A percentile compares a stretch with the other conserved stretches of the same genome.
Conservation (phyloP, 2,329 filamentous ascomycete species). For the Paraconiothyrium brasiliense region DNA sequence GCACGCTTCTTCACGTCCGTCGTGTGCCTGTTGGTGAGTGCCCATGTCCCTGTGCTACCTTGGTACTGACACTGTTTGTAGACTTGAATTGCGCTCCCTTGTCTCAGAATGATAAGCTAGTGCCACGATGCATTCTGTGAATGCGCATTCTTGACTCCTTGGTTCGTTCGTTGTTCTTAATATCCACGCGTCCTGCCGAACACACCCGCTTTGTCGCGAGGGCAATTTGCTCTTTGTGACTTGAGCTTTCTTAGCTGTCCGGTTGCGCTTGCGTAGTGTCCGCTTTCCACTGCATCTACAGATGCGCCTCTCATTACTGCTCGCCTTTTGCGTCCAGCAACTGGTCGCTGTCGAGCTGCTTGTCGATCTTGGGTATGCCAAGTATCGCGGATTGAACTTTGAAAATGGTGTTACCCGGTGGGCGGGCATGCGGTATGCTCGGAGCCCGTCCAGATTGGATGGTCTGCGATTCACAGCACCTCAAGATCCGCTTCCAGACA, state of each 20-base stretch:
- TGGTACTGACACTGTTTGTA: neutral
- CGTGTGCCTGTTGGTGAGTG: conserved; percentile 4
- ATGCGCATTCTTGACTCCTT: conserved; percentile 17
- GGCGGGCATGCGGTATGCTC: conserved; percentile 78
- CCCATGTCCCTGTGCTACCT: neutral
- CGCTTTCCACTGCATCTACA: neutral
- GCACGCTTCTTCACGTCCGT: neutral
- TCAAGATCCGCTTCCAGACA: conserved; percentile 63
- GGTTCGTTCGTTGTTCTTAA: conserved; percentile 6
- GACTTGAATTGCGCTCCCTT: neutral
- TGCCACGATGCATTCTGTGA: conserved; percentile 15
- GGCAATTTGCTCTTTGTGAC: neutral
- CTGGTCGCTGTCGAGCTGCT: conserved; percentile 48
- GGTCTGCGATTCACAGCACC: conserved; percentile 70
- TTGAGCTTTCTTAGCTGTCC: neutral
- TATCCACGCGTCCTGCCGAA: neutral
- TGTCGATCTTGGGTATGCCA: conserved; percentile 73
- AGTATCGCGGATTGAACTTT: conserved; percentile 67
- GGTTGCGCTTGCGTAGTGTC: neutral
- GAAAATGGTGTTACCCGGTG: conserved; percentile 72
- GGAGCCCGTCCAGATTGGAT: conserved; percentile 40
- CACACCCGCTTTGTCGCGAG: neutral
- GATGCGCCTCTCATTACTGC: conserved; percentile 17
- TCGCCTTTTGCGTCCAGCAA: conserved; percentile 35
- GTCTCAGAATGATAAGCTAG: conserved; percentile 6